Evolutionary conservation across 2,329 filamentous ascomycete genomes (phyloP).

Genomic region (Penicillium oxalicum): DNA sequence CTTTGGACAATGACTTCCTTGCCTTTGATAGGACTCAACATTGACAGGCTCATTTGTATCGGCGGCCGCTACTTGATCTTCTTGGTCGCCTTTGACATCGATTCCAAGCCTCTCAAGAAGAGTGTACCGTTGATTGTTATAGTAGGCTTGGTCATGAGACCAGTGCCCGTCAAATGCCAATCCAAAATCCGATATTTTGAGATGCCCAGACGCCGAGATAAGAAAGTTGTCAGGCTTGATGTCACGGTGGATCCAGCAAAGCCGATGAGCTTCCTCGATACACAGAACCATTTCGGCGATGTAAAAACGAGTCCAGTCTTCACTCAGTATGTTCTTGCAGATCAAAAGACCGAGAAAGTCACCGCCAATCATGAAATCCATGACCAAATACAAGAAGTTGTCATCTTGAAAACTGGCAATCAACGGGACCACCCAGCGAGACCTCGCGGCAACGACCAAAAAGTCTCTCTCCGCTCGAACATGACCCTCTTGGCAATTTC

Average conservation of each 20-base stretch:
- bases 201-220: constrained; percentile 77
- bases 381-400: constrained; percentile 80
- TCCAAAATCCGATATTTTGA: constrained; percentile 96
- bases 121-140: constrained; percentile 72
- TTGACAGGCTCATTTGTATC: constrained; percentile 19
- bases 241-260: constrained; percentile 90
- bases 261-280: constrained; percentile 82
- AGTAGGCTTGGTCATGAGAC: constrained; percentile 85
- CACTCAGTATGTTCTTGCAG: constrained; percentile 74
- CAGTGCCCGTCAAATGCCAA: constrained; percentile 93
- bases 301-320: constrained; percentile 76
- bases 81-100: constrained; percentile 63
- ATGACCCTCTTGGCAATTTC: constrained; percentile 86
- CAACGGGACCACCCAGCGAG: constrained; percentile 82
- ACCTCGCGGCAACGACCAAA: constrained; percentile 80
- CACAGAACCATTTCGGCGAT: constrained; percentile 93
- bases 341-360: constrained; percentile 87
- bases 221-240: constrained; percentile 97
- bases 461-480: constrained; percentile 87
- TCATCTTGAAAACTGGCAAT: constrained; percentile 84
- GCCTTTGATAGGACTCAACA: constrained; percentile 9
- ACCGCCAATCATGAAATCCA: constrained; percentile 97
- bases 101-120: constrained; percentile 73
- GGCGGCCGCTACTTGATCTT: constrained; percentile 57
- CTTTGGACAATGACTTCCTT: constrained; percentile 32